A percentile compares a stretch with the other conserved stretches of the same genome.
These are phyloP conservation scores for Saitoella complicata DNA, from an alignment of 805 yeast species.

Conservation along the genomic window DNA sequence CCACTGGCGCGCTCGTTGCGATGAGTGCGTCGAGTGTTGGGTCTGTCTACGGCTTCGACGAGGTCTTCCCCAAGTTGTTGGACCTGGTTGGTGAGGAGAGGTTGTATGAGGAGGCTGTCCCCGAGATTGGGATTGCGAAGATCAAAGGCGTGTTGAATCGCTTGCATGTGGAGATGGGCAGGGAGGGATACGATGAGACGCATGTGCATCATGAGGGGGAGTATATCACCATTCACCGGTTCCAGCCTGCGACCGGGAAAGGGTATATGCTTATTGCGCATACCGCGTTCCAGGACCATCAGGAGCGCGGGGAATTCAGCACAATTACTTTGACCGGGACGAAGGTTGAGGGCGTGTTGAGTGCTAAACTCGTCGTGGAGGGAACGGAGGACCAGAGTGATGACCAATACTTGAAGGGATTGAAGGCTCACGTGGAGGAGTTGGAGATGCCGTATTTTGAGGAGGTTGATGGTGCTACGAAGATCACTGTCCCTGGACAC, in stretches of 20 bases:
- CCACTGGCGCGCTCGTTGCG: constrained; percentile 88
- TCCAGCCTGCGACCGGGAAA: constrained; percentile 64
- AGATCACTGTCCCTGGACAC: constrained; percentile 38
- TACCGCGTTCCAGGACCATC: constrained; percentile 43
- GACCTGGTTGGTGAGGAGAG: constrained; percentile 68
- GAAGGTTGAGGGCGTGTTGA: constrained; percentile 22
- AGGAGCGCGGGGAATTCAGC: constrained; percentile 26
- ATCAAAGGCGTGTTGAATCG: constrained; percentile 35
- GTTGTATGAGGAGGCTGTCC: constrained; percentile 26
- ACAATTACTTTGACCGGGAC: constrained; percentile 35
- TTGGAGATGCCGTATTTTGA: constrained; percentile 33
- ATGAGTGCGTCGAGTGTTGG: constrained; percentile 90
- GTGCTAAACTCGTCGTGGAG: background rate
- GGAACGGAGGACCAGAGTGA: background rate
- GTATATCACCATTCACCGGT: constrained; percentile 76
- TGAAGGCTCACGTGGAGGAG: constrained; percentile 33
- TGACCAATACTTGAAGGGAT: background rate
- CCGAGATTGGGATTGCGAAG: constrained; percentile 48
- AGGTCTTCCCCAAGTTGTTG: constrained; percentile 65
- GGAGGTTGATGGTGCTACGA: constrained; percentile 26
- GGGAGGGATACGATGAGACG: constrained; percentile 62
- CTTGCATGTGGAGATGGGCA: constrained; percentile 24
- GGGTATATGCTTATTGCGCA: constrained; percentile 86
- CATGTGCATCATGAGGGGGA: constrained; percentile 90
- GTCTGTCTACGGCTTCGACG: constrained; percentile 86